Evolutionary conservation across 2,329 filamentous ascomycete species (phyloP).

Genomic region (Fusarium multiceps): DNA sequence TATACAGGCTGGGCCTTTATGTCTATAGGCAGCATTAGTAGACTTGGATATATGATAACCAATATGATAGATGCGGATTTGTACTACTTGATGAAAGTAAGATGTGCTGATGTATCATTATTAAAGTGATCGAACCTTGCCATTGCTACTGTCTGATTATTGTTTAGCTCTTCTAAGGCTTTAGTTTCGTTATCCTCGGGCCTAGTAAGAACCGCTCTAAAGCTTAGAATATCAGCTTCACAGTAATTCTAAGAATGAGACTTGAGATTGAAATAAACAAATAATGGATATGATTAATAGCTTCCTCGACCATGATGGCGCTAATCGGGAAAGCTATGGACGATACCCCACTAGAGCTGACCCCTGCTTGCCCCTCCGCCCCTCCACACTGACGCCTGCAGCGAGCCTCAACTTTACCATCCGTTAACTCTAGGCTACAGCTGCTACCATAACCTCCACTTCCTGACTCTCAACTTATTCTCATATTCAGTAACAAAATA

Average conservation of each 20-base stretch:
- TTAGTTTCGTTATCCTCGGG: neutral
- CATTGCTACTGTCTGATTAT: neutral
- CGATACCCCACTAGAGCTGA: conserved; percentile 41
- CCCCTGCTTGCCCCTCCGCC: conserved; percentile 42
- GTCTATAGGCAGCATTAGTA: conserved; percentile 26
- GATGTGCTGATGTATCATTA: neutral
- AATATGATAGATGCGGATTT: conserved; percentile 21
- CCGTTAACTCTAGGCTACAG: conserved; percentile 27
- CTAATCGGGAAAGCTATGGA: conserved; percentile 28
- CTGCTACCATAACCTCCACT: conserved; percentile 27
- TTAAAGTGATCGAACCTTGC: neutral
- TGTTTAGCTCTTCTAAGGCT: neutral
- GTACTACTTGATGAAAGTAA: neutral
- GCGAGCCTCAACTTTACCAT: conserved; percentile 31
- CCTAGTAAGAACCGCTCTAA: neutral
- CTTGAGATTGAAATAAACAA: neutral
- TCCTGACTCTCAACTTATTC: conserved; percentile 11
- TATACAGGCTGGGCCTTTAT: conserved; percentile 13
- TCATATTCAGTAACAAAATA: neutral
- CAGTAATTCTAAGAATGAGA: neutral
- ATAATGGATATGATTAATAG: neutral
- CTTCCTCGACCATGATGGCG: conserved; percentile 7
- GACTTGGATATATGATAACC: conserved; percentile 21
- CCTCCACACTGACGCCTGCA: conserved; percentile 35
- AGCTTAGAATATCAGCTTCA: neutral